Percentiles rank a stretch among this genome's conserved stretches.
Conservation (phyloP, 1,284 basidiomycete species). For the Cystobasidium pallidum region DNA sequence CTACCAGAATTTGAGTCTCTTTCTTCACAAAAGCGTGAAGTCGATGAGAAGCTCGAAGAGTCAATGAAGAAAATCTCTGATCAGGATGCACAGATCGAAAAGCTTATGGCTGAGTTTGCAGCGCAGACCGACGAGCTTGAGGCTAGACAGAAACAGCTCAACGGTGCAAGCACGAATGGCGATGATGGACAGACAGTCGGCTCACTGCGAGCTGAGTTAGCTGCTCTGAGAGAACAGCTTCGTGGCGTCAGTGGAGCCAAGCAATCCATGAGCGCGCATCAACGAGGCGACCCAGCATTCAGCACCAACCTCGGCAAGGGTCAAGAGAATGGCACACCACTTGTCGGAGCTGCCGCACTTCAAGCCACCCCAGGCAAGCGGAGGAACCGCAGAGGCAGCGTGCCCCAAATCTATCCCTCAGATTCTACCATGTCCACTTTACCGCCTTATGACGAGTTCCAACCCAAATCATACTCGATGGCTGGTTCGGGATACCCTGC, state of each 20-base stretch:
- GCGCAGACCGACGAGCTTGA: conserved; percentile 77
- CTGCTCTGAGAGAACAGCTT: conserved; percentile 88
- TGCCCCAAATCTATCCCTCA: conserved; percentile 43
- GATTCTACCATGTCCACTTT: conserved; percentile 45
- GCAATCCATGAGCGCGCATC: conserved; percentile 54
- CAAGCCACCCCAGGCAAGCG: conserved; percentile 54
- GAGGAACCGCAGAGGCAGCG: conserved; percentile 41
- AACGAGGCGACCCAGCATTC: conserved; percentile 59
- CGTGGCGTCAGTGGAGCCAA: conserved; percentile 72
- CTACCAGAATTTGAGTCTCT: conserved; percentile 75
- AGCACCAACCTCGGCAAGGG: conserved; percentile 61
- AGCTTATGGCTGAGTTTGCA: conserved; percentile 75
- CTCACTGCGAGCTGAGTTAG: conserved; percentile 88
- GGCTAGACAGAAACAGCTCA: conserved; percentile 69
- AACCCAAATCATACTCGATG: conserved; percentile 36
- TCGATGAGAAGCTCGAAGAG: conserved; percentile 81
- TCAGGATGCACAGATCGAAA: conserved; percentile 81
- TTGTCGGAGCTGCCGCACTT: conserved; percentile 49
- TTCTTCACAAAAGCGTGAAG: conserved; percentile 72
- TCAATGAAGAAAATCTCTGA: conserved; percentile 73
- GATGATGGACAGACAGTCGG: conserved; percentile 67
- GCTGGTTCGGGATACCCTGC: conserved; percentile 29
- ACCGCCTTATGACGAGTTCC: conserved; percentile 42
- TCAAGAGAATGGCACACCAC: conserved; percentile 56
- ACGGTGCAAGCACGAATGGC: conserved; percentile 46